Conservation (phyloP, 257 asterid genomes). For the Paraleonurus japonicus region DNA sequence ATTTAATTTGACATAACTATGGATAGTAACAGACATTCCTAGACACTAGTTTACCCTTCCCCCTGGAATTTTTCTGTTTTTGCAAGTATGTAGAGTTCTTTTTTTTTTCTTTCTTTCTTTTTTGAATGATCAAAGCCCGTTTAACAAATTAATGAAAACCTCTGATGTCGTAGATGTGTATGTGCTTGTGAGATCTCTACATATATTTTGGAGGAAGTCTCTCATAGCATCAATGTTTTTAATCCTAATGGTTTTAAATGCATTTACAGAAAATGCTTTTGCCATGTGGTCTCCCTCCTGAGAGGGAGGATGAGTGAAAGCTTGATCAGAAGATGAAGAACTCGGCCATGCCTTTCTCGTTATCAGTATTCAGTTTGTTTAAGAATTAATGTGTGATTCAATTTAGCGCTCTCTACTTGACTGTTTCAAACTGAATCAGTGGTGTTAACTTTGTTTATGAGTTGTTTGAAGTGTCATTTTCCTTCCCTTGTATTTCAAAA, state of each 20-base stretch:
- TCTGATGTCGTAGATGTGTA: background rate
- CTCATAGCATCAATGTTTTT: background rate
- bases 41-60: background rate
- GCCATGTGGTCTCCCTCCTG: conserved; percentile 95
- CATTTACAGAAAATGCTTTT: conserved; percentile 83
- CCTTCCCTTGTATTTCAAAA: background rate
- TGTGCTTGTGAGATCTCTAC: conserved; percentile 1
- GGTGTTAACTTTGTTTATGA: background rate
- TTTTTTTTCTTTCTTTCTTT: background rate
- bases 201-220: background rate
- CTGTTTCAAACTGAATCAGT: background rate
- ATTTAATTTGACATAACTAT: background rate
- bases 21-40: background rate
- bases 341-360: background rate
- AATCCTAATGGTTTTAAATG: background rate
- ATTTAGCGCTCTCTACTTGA: background rate
- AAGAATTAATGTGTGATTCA: conserved; percentile 2
- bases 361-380: background rate
- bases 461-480: background rate
- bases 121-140: background rate
- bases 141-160: background rate
- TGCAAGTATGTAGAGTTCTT: background rate
- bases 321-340: background rate
- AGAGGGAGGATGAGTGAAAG: conserved; percentile 75
- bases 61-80: background rate